Evolutionary conservation across 768 basidiomycete species (phyloP), one percentile per base, ranked within the genome.

Genomic region (Termitomyces sp.): DNA sequence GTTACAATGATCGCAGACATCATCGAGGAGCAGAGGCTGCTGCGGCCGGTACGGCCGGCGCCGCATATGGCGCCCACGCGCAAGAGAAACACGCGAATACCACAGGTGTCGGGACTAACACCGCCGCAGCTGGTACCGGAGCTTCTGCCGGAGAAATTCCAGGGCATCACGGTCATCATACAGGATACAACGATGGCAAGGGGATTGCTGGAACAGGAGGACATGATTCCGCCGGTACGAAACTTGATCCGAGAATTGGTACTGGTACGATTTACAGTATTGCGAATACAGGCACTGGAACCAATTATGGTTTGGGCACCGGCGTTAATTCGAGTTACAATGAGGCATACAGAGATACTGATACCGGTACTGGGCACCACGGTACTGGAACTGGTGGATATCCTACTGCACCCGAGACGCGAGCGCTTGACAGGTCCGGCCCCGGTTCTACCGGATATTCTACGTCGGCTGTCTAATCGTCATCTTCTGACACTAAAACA

Each of bases 261-360:
- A 40, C 56, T 5, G 50, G 56, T 1, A 14, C 44, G 5, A 46
- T 49, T 21, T 52, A 53, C 14, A 51, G 45, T 12, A 31, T 3
- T 30, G 4, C 38, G 1, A 38, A 38, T 4, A 26, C 35, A 10
- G 50, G 35, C 1, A 28, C 30, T 15, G 46, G 19, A 3, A n/a
- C n/a, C 3, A 10, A 17, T 15, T 17, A 33, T 14, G 45, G 37
- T 6, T 38, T 19, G 1, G 42, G 30, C 26, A 1, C 44, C 1
- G 53, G 45, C 1, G 47, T 37, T 35, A 26, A 26, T 5, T 14
- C 53, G 21, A 33, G n/a, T 21, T 43, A 67, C 66, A 64, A 26
- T 46, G 28, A 41, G 0, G 52, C 43, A 0, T 31, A 42, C 28
- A 45, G 30, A 4, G 44, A 33, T 9, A 8, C 19, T 3, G 31